phyloP scores from a whole-genome alignment of 1,284 basidiomycete genomes.

The Ceratobasidium theobromae region DNA sequence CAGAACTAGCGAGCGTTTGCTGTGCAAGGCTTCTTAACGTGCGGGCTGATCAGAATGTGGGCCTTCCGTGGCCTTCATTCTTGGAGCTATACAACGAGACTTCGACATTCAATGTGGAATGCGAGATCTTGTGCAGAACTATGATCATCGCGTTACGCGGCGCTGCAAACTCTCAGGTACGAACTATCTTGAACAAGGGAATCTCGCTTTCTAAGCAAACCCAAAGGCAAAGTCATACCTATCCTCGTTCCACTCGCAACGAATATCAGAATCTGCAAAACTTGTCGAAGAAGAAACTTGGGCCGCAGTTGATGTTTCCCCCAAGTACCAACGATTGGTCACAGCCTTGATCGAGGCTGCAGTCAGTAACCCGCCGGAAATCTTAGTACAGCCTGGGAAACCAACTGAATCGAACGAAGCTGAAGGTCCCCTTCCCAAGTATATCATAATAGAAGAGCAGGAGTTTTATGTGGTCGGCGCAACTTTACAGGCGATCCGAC shows the following conservation, averaged over 20 bases:
- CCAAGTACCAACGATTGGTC: constrained; percentile 66
- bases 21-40: constrained; percentile 75
- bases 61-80: constrained; percentile 73
- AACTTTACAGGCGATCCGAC: constrained; percentile 72
- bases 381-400: constrained; percentile 47
- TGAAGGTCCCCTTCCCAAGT: constrained; percentile 53
- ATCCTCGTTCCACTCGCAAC: constrained; percentile 79
- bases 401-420: constrained; percentile 20
- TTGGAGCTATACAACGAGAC: constrained; percentile 79
- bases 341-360: constrained; percentile 79
- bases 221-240: constrained; percentile 83
- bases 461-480: constrained; percentile 86
- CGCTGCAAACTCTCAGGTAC: constrained; percentile 75
- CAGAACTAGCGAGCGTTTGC: constrained; percentile 82
- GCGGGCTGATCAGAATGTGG: constrained; percentile 76
- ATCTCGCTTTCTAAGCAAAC: constrained; percentile 30
- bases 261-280: constrained; percentile 81
- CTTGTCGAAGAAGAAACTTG: constrained; percentile 91
- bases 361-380: constrained; percentile 74
- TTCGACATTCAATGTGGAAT: constrained; percentile 87
- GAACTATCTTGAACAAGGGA: constrained; percentile 37
- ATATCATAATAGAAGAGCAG: constrained; percentile 80
- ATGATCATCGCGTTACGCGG: constrained; percentile 93
- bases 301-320: constrained; percentile 76
- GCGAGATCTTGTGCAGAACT: constrained; percentile 79